Conservation (phyloP, 108 stramenopile species). For the Chaetoceros muelleri region DNA sequence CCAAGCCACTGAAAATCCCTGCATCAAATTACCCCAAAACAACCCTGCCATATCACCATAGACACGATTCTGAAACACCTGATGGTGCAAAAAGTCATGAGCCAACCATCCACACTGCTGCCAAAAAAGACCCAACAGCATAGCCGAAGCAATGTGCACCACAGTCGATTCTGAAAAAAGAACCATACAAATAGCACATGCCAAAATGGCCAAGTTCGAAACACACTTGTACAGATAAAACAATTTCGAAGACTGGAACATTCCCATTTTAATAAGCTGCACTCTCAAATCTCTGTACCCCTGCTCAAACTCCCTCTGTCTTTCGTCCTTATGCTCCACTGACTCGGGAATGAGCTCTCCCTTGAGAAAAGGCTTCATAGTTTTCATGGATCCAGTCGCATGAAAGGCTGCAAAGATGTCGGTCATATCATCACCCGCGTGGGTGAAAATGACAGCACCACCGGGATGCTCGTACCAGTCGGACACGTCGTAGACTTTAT, state of each 20-base stretch:
- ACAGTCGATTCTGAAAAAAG: slow-evolving; percentile 45
- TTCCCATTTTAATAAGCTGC: slow-evolving; percentile 87
- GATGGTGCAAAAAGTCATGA: slow-evolving; percentile 97
- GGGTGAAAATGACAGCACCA: slow-evolving; percentile 94
- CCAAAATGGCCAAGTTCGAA: slow-evolving; percentile 81
- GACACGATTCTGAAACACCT: slow-evolving; percentile 89
- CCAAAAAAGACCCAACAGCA: slow-evolving; percentile 92
- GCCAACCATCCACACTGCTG: slow-evolving; percentile 99
- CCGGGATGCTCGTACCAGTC: slow-evolving; percentile 97
- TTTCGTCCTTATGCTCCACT: slow-evolving; percentile 61
- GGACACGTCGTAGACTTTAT: slow-evolving; percentile 97
- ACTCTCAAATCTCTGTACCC: slow-evolving; percentile 89
- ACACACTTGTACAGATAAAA: slow-evolving; percentile 94
- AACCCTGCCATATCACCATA: slow-evolving; percentile 88
- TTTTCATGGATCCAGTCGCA: slow-evolving; percentile 76
- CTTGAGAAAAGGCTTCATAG: slow-evolving; percentile 90
- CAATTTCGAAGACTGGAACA: slow-evolving; percentile 83
- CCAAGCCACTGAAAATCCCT: slow-evolving; percentile 90
- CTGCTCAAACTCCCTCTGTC: slow-evolving; percentile 88
- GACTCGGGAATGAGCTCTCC: slow-evolving; percentile 83
- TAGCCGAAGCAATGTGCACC: slow-evolving; percentile 79
- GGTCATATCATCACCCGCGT: slow-evolving; percentile 98
- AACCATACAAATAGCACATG: slow-evolving; percentile 62
- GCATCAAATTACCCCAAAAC: slow-evolving; percentile 93
- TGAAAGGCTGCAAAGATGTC: slow-evolving; percentile 99